These are phyloP conservation scores for Multifurca ochricompacta DNA, from an alignment of 768 basidiomycete genomes.

Conservation along the genomic window DNA sequence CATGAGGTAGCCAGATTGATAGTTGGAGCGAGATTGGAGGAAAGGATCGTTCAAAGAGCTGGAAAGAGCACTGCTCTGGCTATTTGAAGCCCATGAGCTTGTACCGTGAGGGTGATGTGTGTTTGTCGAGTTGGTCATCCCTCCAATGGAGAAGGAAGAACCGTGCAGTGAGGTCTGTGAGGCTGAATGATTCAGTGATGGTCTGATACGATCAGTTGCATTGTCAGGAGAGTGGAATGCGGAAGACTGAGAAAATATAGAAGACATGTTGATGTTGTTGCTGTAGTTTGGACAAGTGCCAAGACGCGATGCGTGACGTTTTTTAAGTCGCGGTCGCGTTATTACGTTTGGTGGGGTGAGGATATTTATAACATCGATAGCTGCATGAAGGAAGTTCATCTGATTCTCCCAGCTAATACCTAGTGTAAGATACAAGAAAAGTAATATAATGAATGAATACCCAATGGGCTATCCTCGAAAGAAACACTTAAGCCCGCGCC, in stretches of 20 bases:
- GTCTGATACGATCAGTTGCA: constrained; percentile 7
- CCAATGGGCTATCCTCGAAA: background rate
- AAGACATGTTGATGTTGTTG: background rate
- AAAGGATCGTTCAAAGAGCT: constrained; percentile 59
- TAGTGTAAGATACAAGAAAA: background rate
- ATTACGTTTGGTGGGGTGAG: too few species aligned
- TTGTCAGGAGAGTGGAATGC: constrained; percentile 10
- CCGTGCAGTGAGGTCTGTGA: constrained; percentile 26
- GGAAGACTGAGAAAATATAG: constrained; percentile 17
- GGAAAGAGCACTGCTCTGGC: constrained; percentile 36
- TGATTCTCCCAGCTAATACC: background rate
- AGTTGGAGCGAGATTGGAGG: constrained; percentile 65
- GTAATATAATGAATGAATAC: background rate
- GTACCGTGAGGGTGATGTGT: constrained; percentile 42
- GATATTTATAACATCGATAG: too few species aligned
- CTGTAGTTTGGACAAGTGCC: too few species aligned
- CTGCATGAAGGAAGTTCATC: background rate
- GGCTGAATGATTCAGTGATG: background rate
- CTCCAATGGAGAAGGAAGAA: constrained; percentile 47
- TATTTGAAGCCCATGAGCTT: constrained; percentile 45
- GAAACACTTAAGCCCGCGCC: background rate
- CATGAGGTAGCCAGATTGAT: constrained; percentile 77
- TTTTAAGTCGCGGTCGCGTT: too few species aligned
- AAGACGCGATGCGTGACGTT: background rate
- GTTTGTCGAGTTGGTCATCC: constrained; percentile 44